Percentiles rank a stretch among this genome's conserved stretches.
phyloP scores from a whole-genome alignment of 2,329 filamentous ascomycete species.

The Alternaria sp. region DNA sequence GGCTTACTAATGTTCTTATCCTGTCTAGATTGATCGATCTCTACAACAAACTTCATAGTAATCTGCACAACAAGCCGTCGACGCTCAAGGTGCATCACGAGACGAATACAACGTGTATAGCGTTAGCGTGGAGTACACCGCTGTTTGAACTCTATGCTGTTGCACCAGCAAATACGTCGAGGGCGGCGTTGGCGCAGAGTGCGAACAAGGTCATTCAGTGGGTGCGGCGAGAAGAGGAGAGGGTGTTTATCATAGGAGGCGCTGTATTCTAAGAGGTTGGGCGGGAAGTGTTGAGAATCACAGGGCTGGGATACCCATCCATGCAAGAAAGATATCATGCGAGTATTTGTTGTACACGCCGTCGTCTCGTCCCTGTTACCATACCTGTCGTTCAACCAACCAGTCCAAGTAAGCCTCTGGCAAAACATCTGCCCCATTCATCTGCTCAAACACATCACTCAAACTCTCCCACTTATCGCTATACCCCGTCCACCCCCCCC shows the following conservation, averaged over 20 bases:
- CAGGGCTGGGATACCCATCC: background rate
- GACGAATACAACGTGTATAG: slow-evolving; percentile 72
- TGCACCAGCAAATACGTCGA: slow-evolving; percentile 73
- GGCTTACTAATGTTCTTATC: background rate
- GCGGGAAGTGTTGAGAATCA: background rate
- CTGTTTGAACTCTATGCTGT: slow-evolving; percentile 95
- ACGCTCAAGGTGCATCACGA: slow-evolving; percentile 88
- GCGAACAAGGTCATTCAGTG: slow-evolving; percentile 91
- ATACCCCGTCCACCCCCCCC: slow-evolving; percentile 57
- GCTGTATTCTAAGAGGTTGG: slow-evolving; percentile 68
- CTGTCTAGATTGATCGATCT: slow-evolving; percentile 66
- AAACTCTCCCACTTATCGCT: slow-evolving; percentile 51
- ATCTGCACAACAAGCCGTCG: slow-evolving; percentile 83
- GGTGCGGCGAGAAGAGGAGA: slow-evolving; percentile 89
- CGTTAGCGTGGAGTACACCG: slow-evolving; percentile 89
- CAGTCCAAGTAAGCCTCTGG: slow-evolving; percentile 12
- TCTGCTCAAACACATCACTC: slow-evolving; percentile 46
- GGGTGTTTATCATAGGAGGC: slow-evolving; percentile 96
- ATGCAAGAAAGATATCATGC: background rate
- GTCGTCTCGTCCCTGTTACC: background rate
- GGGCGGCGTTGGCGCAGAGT: slow-evolving; percentile 77
- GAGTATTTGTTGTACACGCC: background rate
- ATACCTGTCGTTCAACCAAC: background rate
- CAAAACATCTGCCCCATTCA: slow-evolving; percentile 43
- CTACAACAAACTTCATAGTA: slow-evolving; percentile 84